Evolutionary conservation across 2,329 filamentous ascomycete species (phyloP), one percentile per base, ranked within the genome.

Genomic region (Venturia asperata): DNA sequence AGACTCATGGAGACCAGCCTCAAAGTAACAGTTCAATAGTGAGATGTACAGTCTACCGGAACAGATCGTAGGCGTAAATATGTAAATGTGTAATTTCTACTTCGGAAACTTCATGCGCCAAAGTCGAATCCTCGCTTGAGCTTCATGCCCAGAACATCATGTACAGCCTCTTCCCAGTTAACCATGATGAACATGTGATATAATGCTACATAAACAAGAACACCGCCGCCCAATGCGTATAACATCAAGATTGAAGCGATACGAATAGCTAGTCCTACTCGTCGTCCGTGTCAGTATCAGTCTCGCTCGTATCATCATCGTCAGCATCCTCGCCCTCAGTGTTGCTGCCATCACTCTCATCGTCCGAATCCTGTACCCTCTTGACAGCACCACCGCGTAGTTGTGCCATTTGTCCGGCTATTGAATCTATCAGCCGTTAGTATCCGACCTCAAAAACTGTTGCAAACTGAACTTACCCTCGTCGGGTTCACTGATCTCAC

Each of bases 401-500:
- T 15, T 89, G 88, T 68, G 87, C 87, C 90, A 96, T 94, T 77
- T 96, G 91, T 67, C 92, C 92, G 61, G 92, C 92, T 70, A 97
- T 82, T 1, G 91, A 92, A 77, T 96, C 91, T 95, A 69, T 64
- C 65, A 71, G 69, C 67, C 65, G 66, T 77, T 69, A 77, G 72
- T 66, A 37, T 55, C 41, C 30, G 56, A 27, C 37, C 42, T 45
- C 47, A 47, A 24, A 49, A 45, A 63, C 15, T 21, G 11, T 43
- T 24, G 21, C 4, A n/a, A 34, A 47, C 34, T 52, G 19, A 62
- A 81, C 87, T 81, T 83, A 96, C 94, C 94, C 82, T 99, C 94
- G 68, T 97, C 94, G 43, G 95, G 94, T 76, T 99, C 94, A 74
- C 91, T 96, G 70, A 99, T 99, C 66, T 99, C 94, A 71, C 96